phyloP scores from a whole-genome alignment of 2,329 filamentous ascomycete species.

The Pestalotiopsis sp. region DNA sequence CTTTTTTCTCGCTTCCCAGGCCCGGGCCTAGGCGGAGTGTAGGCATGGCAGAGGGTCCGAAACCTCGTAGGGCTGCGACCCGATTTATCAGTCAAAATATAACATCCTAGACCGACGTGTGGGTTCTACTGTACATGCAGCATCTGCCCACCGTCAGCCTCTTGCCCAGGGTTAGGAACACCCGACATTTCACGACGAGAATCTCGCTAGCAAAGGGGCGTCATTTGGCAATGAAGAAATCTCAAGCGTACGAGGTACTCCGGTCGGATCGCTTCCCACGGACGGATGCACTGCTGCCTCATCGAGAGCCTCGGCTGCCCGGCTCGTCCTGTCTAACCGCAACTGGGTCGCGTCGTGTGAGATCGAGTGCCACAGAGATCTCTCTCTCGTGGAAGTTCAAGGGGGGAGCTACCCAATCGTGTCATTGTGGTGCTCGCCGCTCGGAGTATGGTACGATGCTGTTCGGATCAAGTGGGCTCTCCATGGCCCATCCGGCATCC shows the following conservation, averaged over 20 bases:
- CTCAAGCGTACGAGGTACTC: too few relatives aligned
- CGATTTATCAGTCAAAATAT: background rate
- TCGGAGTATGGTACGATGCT: background rate
- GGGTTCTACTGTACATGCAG: background rate
- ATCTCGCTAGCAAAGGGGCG: background rate
- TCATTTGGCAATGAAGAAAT: too few relatives aligned
- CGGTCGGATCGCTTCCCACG: background rate
- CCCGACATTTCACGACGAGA: background rate
- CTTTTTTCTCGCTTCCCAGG: background rate
- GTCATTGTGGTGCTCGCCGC: background rate
- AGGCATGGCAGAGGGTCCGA: background rate
- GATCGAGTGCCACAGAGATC: constrained; percentile 12
- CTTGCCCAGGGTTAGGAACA: background rate
- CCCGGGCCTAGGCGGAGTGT: background rate
- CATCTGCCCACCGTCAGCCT: background rate
- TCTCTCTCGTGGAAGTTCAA: background rate
- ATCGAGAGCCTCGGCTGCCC: background rate
- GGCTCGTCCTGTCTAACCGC: background rate
- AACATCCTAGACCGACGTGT: background rate
- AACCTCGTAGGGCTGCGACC: constrained; percentile 9
- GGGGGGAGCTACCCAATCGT: background rate
- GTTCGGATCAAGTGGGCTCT: background rate
- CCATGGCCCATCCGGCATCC: background rate
- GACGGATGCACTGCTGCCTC: constrained; percentile 10
- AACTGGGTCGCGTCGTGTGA: background rate